A percentile compares a stretch with the other conserved stretches of the same genome.
These are phyloP conservation scores for sunflower (Helianthus annuus) DNA, from an alignment of 129 eudicot genomes.

Conservation along the genomic window DNA sequence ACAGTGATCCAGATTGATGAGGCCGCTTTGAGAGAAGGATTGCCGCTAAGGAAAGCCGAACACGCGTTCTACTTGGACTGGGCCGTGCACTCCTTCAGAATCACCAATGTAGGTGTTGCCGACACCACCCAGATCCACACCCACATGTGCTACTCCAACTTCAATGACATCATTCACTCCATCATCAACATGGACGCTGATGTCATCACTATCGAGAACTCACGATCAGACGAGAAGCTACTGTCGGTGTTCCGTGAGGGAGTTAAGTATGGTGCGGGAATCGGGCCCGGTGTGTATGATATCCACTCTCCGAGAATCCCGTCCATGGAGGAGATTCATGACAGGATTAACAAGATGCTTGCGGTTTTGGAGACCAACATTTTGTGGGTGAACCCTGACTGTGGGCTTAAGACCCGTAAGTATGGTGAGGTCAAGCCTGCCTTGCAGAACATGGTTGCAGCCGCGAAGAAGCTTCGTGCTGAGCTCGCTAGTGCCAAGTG, in stretches of 20 bases:
- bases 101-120: slow-evolving; percentile 54
- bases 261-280: slow-evolving; percentile 1
- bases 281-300: not conserved
- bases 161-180: slow-evolving; percentile 90
- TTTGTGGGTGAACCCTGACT: slow-evolving; percentile 11
- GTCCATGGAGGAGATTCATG: slow-evolving; percentile 5
- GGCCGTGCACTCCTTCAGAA: slow-evolving; percentile 74
- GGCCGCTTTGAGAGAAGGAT: slow-evolving; percentile 69
- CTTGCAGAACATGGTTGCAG: slow-evolving; percentile 2
- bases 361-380: slow-evolving; percentile 5
- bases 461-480: slow-evolving; percentile 8
- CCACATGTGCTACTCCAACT: slow-evolving; percentile 98
- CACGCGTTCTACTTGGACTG: slow-evolving; percentile 62
- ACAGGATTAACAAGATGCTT: slow-evolving; percentile 9
- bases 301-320: slow-evolving; percentile 9
- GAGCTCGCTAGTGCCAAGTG: slow-evolving; percentile 7
- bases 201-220: not conserved
- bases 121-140: slow-evolving; percentile 91
- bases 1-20: slow-evolving; percentile 60
- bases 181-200: slow-evolving; percentile 81
- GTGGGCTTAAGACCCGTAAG: slow-evolving; percentile 4
- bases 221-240: slow-evolving; percentile 1
- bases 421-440: slow-evolving; percentile 11
- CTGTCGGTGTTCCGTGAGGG: not conserved
- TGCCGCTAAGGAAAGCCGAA: slow-evolving; percentile 61